A percentile compares a stretch with the other conserved stretches of the same genome.
Conservation (phyloP, 192 early-diverging fungal genomes). For the Mortierella claussenii region DNA sequence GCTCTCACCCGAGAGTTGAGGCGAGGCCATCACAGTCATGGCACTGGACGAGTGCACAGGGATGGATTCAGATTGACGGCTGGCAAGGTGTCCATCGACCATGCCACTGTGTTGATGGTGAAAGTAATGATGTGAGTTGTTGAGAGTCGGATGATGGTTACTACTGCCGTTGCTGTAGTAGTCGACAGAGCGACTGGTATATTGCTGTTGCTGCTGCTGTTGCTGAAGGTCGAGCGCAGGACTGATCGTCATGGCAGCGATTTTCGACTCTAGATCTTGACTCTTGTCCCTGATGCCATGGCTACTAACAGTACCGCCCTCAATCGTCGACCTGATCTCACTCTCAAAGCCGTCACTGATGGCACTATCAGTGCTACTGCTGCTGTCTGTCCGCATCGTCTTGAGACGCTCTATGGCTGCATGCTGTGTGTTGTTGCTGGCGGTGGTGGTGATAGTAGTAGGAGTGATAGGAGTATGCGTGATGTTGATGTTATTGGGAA, state of each 20-base stretch:
- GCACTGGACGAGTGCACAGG: slow-evolving; percentile 16
- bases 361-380: slow-evolving; percentile 11
- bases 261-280: slow-evolving; percentile 8
- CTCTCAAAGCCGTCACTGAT: slow-evolving; percentile 10
- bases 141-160: not conserved
- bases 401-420: not conserved
- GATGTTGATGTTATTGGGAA: not conserved
- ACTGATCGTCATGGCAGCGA: slow-evolving; percentile 11
- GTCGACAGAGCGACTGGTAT: not conserved
- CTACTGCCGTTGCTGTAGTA: slow-evolving; percentile 2
- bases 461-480: not conserved
- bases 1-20: not conserved
- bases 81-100: not conserved
- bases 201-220: slow-evolving; percentile 3
- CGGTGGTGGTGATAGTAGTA: not conserved
- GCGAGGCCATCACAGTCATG: slow-evolving; percentile 1
- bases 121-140: slow-evolving; percentile 5
- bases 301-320: not conserved
- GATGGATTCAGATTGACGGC: slow-evolving; percentile 14
- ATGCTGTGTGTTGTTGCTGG: not conserved
- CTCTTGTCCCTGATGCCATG: not conserved
- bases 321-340: not conserved
- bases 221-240: slow-evolving; percentile 1
- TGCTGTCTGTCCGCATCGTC: slow-evolving; percentile 8
- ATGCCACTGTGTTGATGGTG: not conserved